Base-by-base conservation (phyloP, 768 basidiomycete genomes). In the Tulasnella sp. region DNA sequence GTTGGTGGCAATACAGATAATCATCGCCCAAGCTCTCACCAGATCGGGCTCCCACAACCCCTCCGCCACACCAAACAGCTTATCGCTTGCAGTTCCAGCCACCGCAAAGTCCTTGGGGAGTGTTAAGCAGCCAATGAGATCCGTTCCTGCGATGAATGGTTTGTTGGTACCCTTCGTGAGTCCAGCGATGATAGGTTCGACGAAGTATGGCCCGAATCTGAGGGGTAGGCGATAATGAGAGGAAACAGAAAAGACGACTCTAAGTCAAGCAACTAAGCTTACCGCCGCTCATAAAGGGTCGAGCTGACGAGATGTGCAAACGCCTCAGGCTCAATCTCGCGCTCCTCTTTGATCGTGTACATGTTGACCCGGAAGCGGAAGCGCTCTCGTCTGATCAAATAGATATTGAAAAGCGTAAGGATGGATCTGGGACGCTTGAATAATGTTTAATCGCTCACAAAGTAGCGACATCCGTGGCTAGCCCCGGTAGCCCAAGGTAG, bases 281-380 rank as follows among this genome's bases (percentile, higher is more conserved):
- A 75, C 71, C 96, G 82, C 68, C 82, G 83, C 72, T 97, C 92
- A 71, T 98, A 99, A 15, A 99, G 79, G 21, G 93, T 94, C 53
- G 90, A 92, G 44, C 89, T 91, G 62, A 97, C 86, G 63, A 99
- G 84, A 68, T 92, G 92, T 25, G 92, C 87, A 72, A 98, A 97
- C 5, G 92, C 91, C 75, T 92, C 85, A 45, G 96, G 96, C 65
- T 90, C 84, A 66, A 99, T 96, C 68, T 94, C 85, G 63, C 94
- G 82, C 69, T 96, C 94, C 72, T 99, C 94, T 73, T 99, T 99
- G 78, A 99, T 97, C 30, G 90, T 88, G 73, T 97, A 98, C 90
- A 98, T 93, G 76, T 99, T 99, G 60, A 94, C 86, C 64, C 92
- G 80, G 73, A 86, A 93, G 54, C 96, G 84, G 68, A 98, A 85